Conservation (phyloP, 768 basidiomycete species). For the Mycena albidolilacea region DNA sequence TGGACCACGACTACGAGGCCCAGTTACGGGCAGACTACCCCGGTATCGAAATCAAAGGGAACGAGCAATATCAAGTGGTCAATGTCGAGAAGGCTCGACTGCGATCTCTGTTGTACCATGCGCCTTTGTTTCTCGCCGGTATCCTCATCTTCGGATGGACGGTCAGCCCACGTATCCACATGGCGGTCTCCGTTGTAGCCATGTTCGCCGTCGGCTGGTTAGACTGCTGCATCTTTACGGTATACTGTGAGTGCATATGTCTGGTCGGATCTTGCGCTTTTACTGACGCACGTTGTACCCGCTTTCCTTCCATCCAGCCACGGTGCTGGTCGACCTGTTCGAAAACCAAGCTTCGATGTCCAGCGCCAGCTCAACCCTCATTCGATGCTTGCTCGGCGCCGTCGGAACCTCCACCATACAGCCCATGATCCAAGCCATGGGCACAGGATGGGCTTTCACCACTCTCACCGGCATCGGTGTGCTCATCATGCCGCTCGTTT, state of each 20-base stretch:
- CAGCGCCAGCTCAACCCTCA: conserved; percentile 1
- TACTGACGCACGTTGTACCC: conserved; percentile 1
- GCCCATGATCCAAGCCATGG: conserved; percentile 9
- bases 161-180: conserved; percentile 4
- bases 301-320: conserved; percentile 7
- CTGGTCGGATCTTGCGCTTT: conserved; percentile 3
- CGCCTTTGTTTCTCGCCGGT: conserved; percentile 7
- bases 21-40: conserved; percentile 7
- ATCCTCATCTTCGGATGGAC: conserved; percentile 9
- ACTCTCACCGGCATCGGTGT: conserved; percentile 8
- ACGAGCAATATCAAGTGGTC: conserved; percentile 4
- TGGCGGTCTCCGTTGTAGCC: conserved; percentile 5
- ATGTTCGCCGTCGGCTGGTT: conserved; percentile 9
- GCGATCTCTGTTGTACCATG: conserved; percentile 4
- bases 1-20: conserved; percentile 4
- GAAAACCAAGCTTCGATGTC: conserved; percentile 9
- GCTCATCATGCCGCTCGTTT: conserved; percentile 5
- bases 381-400: conserved; percentile 7
- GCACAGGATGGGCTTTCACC: conserved; percentile 7
- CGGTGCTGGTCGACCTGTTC: neutral
- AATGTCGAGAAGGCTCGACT: conserved; percentile 9
- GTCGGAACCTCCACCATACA: conserved; percentile 8
- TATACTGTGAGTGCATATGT: conserved; percentile 8
- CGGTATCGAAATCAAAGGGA: conserved; percentile 9
- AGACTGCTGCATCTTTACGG: conserved; percentile 3